A percentile compares a stretch with the other conserved stretches of the same genome.
These are phyloP conservation scores for Mrakia gelida DNA, from an alignment of 768 basidiomycete species.

Conservation along the genomic window DNA sequence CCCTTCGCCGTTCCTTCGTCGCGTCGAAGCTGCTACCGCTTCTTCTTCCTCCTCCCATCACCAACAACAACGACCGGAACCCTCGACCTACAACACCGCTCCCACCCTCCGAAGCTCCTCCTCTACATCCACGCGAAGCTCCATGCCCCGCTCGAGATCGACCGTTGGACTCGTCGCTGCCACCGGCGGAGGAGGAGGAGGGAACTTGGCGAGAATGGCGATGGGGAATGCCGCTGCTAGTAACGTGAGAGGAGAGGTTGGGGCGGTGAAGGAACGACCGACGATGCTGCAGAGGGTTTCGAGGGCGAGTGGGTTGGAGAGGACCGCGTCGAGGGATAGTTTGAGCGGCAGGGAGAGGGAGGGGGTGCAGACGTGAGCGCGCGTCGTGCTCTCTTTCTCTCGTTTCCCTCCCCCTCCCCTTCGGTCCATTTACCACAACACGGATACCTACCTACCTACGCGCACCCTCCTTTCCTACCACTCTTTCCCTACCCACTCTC, in stretches of 20 bases:
- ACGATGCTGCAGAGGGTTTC: slow-evolving; percentile 8
- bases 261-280: slow-evolving; percentile 16
- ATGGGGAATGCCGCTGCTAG: slow-evolving; percentile 25
- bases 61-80: background rate
- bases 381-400: background rate
- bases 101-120: too few relatives aligned
- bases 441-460: slow-evolving; percentile 8
- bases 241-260: background rate
- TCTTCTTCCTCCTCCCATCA: background rate
- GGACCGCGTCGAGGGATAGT: slow-evolving; percentile 21
- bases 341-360: slow-evolving; percentile 23
- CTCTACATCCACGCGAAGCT: background rate
- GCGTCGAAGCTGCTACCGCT: background rate
- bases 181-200: background rate
- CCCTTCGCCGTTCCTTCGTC: slow-evolving; percentile 28
- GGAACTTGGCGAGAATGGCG: slow-evolving; percentile 24
- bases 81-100: background rate
- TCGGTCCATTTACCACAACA: too few relatives aligned
- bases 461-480: background rate
- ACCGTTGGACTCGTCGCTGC: background rate
- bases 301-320: slow-evolving; percentile 10
- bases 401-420: too few relatives aligned
- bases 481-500: background rate
- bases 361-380: background rate
- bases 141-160: slow-evolving; percentile 24